Evolutionary conservation across 306 rosid species (phyloP), one percentile per base, ranked within the genome.

Genomic region (Medicago ruthenica): DNA sequence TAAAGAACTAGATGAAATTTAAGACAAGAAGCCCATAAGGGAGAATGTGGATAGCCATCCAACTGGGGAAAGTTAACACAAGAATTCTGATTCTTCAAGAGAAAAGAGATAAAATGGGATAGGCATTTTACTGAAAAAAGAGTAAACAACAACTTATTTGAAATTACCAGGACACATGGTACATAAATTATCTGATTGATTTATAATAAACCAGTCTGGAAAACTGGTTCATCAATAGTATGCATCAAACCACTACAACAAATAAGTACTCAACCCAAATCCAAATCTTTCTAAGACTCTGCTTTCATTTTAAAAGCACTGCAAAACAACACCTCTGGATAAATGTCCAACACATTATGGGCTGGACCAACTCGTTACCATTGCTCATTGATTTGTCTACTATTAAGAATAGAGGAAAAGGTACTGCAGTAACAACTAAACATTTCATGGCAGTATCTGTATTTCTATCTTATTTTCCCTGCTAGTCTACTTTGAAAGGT

Each of bases 311-410:
- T 45, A 45, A 65, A n/a, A 58, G 41, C 37, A 53, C 59, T 5
- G 44, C 7, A 41, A 40, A 66, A 66, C 70, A 21, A 12, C 20
- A 60, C 31, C 16, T 50, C 48, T 21, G 1, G 65, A 47, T 41
- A 59, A 50, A 61, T 44, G 45, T 45, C 54, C 3, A 37, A 78
- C 4, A 63, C 65, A 34, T 37, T 58, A 16, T 9, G 16, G 44
- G 51, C 61, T 53, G 16, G 51, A 17, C 61, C 4, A 57, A 11
- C 59, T 60, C 36, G 9, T 76, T 37, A 22, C 10, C 50, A 21
- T 60, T 70, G 44, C 72, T 70, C 73, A 21, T 16, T 62, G 37
- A 61, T 48, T 47, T 70, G 12, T 20, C 34, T 77, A 24, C 15
- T 61, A 36, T 34, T 15, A 21, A 37, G 20, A 50, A 51, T 22